Base-by-base conservation (phyloP, 2,329 filamentous ascomycete species). In the Penicillium hordei region DNA sequence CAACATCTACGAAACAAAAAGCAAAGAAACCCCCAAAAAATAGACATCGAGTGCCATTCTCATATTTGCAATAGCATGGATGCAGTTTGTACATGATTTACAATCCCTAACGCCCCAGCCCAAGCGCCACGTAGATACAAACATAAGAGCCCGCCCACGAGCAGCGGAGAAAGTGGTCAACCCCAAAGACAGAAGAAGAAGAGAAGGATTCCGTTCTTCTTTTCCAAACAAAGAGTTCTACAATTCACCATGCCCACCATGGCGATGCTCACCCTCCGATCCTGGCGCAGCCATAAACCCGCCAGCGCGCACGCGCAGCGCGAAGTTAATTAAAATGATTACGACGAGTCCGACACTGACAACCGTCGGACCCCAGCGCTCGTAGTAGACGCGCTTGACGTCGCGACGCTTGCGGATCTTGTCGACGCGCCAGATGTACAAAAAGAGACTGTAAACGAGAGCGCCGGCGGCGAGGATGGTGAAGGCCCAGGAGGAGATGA, bases 361-460 rank as follows among this genome's bases (percentile, higher is more conserved):
- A 23, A 87, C 77, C 4, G 83, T 92, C 0, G 94, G 93, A 0
- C 94, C 94, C 82, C 87, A 89, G 65, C 86, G 88, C 74, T 99
- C 94, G 73, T 97, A 94, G 75, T 94, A 99, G 3, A 79, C 73
- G 19, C 75, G 73, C 67, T 87, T 89, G 40, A 93, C 91, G n/a
- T 89, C 91, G 62, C 87, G 87, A 52, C 93, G 83, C 66, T 88
- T 87, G 64, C 91, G 85, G 70, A 97, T 97, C 60, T 91, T 91
- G 61, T 85, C 82, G 65, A 94, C 93, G 55, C 94, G 86, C 85
- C 94, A 96, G 23, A 96, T 79, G 72, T 97, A 99, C 52, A 96
- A 85, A 48, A 82, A 84, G 40, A 96, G 86, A 23, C 88, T 89
- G 76, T 99, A 99, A 55, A 89, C 75, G n/a, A 99, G 81, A 31